These are phyloP conservation scores for Daldinia concentrica DNA, from an alignment of 495 filamentous ascomycete species.

Conservation along the genomic window DNA sequence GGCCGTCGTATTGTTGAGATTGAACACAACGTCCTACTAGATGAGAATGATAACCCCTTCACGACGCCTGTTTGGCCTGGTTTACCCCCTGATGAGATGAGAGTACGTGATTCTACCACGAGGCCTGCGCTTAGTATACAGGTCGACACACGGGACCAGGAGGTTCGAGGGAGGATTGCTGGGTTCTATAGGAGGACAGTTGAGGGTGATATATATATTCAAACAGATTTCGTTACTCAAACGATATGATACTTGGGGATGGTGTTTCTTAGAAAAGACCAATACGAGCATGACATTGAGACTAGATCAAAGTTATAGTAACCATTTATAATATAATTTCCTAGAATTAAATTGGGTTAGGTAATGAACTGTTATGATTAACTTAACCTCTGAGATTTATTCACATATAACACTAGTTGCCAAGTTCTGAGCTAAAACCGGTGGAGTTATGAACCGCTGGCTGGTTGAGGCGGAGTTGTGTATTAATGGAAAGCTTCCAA, in stretches of 20 bases:
- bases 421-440: not conserved
- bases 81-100: slow-evolving; percentile 39
- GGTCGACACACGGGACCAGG: slow-evolving; percentile 11
- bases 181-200: slow-evolving; percentile 37
- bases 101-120: slow-evolving; percentile 34
- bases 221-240: slow-evolving; percentile 30
- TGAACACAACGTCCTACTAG: slow-evolving; percentile 34
- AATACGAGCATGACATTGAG: not conserved
- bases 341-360: not conserved
- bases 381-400: not conserved
- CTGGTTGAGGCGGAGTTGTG: slow-evolving; percentile 15
- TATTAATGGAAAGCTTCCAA: not conserved
- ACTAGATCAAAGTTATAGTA: not conserved
- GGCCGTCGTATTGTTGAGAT: slow-evolving; percentile 38
- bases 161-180: slow-evolving; percentile 21
- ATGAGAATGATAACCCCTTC: slow-evolving; percentile 13
- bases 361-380: not conserved
- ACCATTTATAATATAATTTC: not conserved
- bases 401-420: not conserved
- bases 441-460: not conserved
- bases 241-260: not conserved
- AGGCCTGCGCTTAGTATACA: not conserved
- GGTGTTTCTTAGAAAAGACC: not conserved
- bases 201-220: slow-evolving; percentile 37
- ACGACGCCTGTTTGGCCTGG: slow-evolving; percentile 25